Evolutionary conservation across 2,329 filamentous ascomycete species (phyloP), one percentile per base, ranked within the genome.

Genomic region (Emericellopsis cladophorae): DNA sequence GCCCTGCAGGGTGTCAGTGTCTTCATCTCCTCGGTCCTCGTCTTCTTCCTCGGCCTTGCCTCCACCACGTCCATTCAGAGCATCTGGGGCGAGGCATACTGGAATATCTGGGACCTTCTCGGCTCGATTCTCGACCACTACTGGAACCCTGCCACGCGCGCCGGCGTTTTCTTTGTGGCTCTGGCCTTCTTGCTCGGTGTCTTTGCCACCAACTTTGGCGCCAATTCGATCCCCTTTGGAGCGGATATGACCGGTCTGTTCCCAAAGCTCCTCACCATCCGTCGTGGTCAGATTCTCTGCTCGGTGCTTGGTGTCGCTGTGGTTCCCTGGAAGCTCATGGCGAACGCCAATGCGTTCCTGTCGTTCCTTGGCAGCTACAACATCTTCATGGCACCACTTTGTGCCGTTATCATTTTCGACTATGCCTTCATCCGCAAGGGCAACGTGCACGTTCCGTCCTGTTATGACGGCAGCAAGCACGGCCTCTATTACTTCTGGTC

Each of bases 121-220:
- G 51, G 54, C 6, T 51, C 55, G 4, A 57, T 61, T n/a, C 44
- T 62, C 5, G 58, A 61, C 33, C 55, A 58, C 44, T 49, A 59
- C 21, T 58, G 56, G 48, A 54, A 45, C 1, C 45, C 54, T 1
- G 52, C 46, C 4, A 46, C 48, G 1, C 46, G 57, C 5, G 49
- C 53, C 0, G 57, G 51, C 2, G 52, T 61, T 31, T 59, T 59
- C 38, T 52, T 60, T 23, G 51, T 51, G 2, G 42, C 50, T 2
- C 38, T 53, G 7, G 44, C 47, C 18, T 54, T 52, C 39, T 38
- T 50, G 5, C 10, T 53, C 3, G 48, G 45, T 14, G 44, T 48
- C 35, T 42, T 54, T 33, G 52, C 47, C 7, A 47, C 51, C 10
- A 55, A 55, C 41, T 47, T 54, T 23, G 52, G 44, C 2, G 49